Conservation (phyloP, 768 basidiomycete species). For the Scleroderma bovista region DNA sequence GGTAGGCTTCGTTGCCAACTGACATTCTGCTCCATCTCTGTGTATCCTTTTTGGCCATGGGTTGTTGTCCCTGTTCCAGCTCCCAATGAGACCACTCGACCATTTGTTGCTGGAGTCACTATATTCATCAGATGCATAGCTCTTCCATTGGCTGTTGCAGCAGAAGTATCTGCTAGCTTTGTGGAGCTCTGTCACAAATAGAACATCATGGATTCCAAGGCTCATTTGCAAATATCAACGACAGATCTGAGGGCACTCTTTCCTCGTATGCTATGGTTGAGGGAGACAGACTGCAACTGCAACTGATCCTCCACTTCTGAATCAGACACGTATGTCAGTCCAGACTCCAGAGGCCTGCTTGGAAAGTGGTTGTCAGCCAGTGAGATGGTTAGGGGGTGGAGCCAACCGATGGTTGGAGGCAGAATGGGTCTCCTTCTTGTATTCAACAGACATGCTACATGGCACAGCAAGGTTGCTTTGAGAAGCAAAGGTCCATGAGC, state of each 20-base stretch:
- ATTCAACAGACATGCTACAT: constrained; percentile 76
- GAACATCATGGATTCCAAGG: constrained; percentile 50
- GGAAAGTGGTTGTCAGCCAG: constrained; percentile 44
- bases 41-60: constrained; percentile 28
- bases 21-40: constrained; percentile 62
- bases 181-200: constrained; percentile 60
- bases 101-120: constrained; percentile 28
- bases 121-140: constrained; percentile 69
- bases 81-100: constrained; percentile 14
- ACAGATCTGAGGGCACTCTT: constrained; percentile 68
- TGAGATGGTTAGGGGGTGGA: constrained; percentile 50
- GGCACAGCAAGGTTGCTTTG: constrained; percentile 44
- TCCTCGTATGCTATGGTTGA: constrained; percentile 41
- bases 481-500: constrained; percentile 62
- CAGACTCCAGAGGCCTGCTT: constrained; percentile 53
- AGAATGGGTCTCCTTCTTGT: constrained; percentile 59
- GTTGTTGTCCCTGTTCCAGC: constrained; percentile 14
- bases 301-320: constrained; percentile 55
- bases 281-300: constrained; percentile 19
- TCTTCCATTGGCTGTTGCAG: constrained; percentile 34
- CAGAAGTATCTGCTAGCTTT: constrained; percentile 42
- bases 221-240: constrained; percentile 49
- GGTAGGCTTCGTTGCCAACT: constrained; percentile 76
- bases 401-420: constrained; percentile 53
- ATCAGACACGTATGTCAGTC: constrained; percentile 52